Conservation (phyloP, 768 basidiomycete genomes). For the Mycena albidolilacea region DNA sequence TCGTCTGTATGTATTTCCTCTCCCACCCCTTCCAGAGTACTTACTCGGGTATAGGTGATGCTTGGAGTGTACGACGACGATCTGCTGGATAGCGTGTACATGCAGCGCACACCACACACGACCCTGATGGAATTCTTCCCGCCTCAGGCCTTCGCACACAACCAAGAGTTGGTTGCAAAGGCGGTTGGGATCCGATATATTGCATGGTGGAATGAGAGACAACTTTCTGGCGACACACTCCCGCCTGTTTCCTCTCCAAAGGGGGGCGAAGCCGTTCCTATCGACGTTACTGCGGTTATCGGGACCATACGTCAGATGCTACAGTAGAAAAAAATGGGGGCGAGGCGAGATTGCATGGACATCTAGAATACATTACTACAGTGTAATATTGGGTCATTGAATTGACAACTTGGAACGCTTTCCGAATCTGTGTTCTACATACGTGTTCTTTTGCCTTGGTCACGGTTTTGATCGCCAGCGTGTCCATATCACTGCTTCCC, state of each 20-base stretch:
- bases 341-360: neutral
- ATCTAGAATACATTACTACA: conserved; percentile 30
- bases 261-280: conserved; percentile 26
- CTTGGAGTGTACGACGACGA: conserved; percentile 73
- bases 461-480: conserved; percentile 34
- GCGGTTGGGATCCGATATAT: conserved; percentile 70
- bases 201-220: conserved; percentile 65
- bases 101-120: conserved; percentile 71
- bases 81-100: conserved; percentile 79
- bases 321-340: conserved; percentile 9
- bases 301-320: conserved; percentile 27
- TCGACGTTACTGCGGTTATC: conserved; percentile 35
- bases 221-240: conserved; percentile 29
- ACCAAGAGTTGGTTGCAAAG: conserved; percentile 70
- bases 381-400: neutral
- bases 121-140: conserved; percentile 87
- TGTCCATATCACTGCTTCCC: conserved; percentile 37
- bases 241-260: conserved; percentile 28
- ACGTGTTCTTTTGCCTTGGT: conserved; percentile 40
- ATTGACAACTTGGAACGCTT: too few species aligned
- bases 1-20: conserved; percentile 69
- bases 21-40: conserved; percentile 17
- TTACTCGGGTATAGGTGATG: conserved; percentile 61
- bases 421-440: too few species aligned
- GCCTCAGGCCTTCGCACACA: conserved; percentile 72